Conservation (phyloP, 345 rosid species). For the Sisymbrium irio region DNA sequence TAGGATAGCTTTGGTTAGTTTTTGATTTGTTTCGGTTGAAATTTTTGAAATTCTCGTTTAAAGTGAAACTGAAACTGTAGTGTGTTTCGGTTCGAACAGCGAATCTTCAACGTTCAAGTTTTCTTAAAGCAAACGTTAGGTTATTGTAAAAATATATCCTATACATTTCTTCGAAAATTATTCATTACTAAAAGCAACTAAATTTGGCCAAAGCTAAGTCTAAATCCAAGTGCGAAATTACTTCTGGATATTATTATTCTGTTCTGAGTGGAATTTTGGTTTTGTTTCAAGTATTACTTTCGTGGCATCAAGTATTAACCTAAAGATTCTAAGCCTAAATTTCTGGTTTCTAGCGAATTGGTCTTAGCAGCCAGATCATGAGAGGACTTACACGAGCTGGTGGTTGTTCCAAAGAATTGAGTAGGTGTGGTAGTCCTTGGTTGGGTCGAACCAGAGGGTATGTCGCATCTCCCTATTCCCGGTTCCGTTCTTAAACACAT, state of each 20-base stretch:
- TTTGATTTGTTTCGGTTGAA: neutral
- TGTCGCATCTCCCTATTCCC: conserved; percentile 94
- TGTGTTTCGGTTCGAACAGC: too few relatives aligned
- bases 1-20: neutral
- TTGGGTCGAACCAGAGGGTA: conserved; percentile 94
- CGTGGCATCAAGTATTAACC: neutral
- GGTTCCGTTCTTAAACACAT: conserved; percentile 85
- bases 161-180: too few relatives aligned
- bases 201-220: too few relatives aligned
- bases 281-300: neutral
- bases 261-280: neutral
- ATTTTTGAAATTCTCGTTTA: too few relatives aligned
- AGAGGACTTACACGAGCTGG: conserved; percentile 60
- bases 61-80: too few relatives aligned
- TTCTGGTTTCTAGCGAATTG: neutral
- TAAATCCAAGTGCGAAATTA: too few relatives aligned
- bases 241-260: too few relatives aligned
- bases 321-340: neutral
- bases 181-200: too few relatives aligned
- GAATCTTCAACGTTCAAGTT: too few relatives aligned
- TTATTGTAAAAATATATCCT: too few relatives aligned
- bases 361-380: neutral
- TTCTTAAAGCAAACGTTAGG: too few relatives aligned
- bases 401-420: conserved; percentile 81
- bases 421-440: conserved; percentile 74